Conservation (phyloP, 805 yeast genomes). For the Metschnikowia vanudenii region DNA sequence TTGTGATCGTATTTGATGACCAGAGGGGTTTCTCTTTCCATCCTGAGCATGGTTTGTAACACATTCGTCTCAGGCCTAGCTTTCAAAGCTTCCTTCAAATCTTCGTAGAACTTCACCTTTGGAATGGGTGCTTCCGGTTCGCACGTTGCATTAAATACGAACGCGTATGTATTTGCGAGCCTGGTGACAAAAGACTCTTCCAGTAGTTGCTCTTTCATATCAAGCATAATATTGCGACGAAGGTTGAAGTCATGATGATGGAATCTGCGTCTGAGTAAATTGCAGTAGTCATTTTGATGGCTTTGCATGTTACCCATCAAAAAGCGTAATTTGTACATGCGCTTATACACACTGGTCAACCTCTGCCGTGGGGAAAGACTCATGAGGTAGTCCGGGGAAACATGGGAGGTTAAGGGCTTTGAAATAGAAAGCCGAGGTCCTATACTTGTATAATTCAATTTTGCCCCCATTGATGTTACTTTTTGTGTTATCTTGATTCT, state of each 20-base stretch:
- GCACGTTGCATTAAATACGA: slow-evolving; percentile 20
- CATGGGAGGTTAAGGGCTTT: slow-evolving; percentile 9
- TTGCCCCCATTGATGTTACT: slow-evolving; percentile 1
- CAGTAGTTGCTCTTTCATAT: slow-evolving; percentile 3
- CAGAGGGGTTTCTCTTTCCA: slow-evolving; percentile 15
- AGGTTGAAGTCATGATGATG: slow-evolving; percentile 7
- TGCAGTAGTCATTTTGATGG: slow-evolving; percentile 19
- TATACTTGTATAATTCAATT: slow-evolving; percentile 8
- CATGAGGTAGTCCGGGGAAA: slow-evolving; percentile 8
- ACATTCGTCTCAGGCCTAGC: slow-evolving; percentile 11
- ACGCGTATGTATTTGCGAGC: slow-evolving; percentile 20
- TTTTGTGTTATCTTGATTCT: neutral
- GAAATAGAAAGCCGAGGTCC: slow-evolving; percentile 13
- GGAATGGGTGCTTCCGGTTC: slow-evolving; percentile 6
- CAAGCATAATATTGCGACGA: slow-evolving; percentile 14
- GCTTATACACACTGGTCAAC: slow-evolving; percentile 26
- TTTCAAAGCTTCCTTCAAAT: slow-evolving; percentile 8
- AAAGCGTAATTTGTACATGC: slow-evolving; percentile 32
- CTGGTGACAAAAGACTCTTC: slow-evolving; percentile 7
- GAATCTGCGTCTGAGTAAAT: slow-evolving; percentile 28
- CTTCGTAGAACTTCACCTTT: slow-evolving; percentile 12
- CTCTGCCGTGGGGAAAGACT: slow-evolving; percentile 11
- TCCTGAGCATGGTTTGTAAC: slow-evolving; percentile 14
- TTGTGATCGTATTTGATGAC: slow-evolving; percentile 10
- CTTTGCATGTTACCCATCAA: slow-evolving; percentile 19